phyloP scores from a whole-genome alignment of 2,329 filamentous ascomycete genomes.

The Fusarium bulbicola region DNA sequence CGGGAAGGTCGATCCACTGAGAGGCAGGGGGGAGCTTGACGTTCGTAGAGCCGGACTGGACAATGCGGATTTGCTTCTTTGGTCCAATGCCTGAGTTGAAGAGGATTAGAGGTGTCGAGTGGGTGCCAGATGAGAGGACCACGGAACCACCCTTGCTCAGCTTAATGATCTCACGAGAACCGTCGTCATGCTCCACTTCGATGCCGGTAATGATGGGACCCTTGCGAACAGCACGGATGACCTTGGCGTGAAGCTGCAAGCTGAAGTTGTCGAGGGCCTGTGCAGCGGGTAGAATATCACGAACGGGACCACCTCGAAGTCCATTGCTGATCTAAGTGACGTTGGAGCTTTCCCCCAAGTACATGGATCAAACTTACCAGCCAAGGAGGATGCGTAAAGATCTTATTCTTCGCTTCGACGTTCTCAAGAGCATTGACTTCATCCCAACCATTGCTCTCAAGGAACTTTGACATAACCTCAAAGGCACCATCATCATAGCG shows the following conservation, averaged over 20 bases:
- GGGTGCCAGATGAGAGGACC: conserved; percentile 72
- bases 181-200: conserved; percentile 66
- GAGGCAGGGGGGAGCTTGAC: conserved; percentile 58
- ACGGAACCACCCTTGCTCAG: conserved; percentile 70
- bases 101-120: conserved; percentile 73
- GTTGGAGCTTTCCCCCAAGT: neutral
- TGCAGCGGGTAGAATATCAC: conserved; percentile 73
- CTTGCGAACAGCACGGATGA: conserved; percentile 71
- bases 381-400: conserved; percentile 71
- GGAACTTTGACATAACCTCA: conserved; percentile 66
- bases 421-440: conserved; percentile 67
- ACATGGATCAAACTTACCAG: conserved; percentile 44
- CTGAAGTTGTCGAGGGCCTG: conserved; percentile 69
- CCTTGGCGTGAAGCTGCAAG: conserved; percentile 70
- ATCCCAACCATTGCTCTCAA: conserved; percentile 69
- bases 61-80: conserved; percentile 63
- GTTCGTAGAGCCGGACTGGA: conserved; percentile 55
- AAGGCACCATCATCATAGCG: conserved; percentile 73
- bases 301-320: conserved; percentile 73
- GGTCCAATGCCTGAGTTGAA: conserved; percentile 70
- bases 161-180: conserved; percentile 65
- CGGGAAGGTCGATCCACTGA: conserved; percentile 67
- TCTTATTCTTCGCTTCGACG: conserved; percentile 70
- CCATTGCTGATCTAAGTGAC: conserved; percentile 66
- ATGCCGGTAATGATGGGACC: conserved; percentile 70